Evolutionary conservation across 495 filamentous ascomycete genomes (phyloP).

Genomic region (Lasiosphaeria miniovina): DNA sequence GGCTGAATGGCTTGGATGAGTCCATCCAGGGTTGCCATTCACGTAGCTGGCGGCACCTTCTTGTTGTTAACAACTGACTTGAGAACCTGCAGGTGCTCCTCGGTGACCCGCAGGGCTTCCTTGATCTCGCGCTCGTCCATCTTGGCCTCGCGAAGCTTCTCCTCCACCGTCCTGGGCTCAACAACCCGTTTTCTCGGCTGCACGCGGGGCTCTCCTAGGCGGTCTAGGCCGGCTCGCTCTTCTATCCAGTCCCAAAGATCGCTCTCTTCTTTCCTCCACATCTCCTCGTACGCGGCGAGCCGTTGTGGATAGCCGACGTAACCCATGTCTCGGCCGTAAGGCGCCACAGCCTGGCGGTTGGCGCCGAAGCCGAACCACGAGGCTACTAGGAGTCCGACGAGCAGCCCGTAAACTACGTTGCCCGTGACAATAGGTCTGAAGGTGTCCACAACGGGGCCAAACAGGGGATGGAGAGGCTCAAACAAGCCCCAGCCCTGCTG

Average conservation of each 20-base stretch:
- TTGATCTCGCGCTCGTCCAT: slow-evolving; percentile 80
- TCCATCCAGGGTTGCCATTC: too few species aligned
- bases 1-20: too few species aligned
- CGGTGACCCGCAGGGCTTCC: slow-evolving; percentile 79
- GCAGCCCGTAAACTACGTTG: slow-evolving; percentile 61
- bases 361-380: slow-evolving; percentile 52
- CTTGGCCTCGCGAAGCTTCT: slow-evolving; percentile 61
- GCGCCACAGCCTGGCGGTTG: slow-evolving; percentile 32
- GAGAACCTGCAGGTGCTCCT: slow-evolving; percentile 72
- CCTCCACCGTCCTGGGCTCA: slow-evolving; percentile 48
- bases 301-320: slow-evolving; percentile 58
- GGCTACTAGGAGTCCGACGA: slow-evolving; percentile 57
- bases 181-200: slow-evolving; percentile 33
- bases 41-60: neutral
- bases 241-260: slow-evolving; percentile 97
- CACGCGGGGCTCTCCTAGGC: slow-evolving; percentile 41
- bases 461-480: slow-evolving; percentile 66
- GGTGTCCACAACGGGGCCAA: slow-evolving; percentile 70
- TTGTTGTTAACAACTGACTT: slow-evolving; percentile 64
- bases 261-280: slow-evolving; percentile 87
- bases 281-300: slow-evolving; percentile 83
- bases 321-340: slow-evolving; percentile 33
- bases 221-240: slow-evolving; percentile 74
- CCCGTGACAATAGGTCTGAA: slow-evolving; percentile 66
- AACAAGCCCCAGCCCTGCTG: slow-evolving; percentile 71